Percentiles rank a stretch among this genome's conserved stretches.
Evolutionary conservation across 1,284 basidiomycete genomes (phyloP).

Genomic region (Leccinum discolor): DNA sequence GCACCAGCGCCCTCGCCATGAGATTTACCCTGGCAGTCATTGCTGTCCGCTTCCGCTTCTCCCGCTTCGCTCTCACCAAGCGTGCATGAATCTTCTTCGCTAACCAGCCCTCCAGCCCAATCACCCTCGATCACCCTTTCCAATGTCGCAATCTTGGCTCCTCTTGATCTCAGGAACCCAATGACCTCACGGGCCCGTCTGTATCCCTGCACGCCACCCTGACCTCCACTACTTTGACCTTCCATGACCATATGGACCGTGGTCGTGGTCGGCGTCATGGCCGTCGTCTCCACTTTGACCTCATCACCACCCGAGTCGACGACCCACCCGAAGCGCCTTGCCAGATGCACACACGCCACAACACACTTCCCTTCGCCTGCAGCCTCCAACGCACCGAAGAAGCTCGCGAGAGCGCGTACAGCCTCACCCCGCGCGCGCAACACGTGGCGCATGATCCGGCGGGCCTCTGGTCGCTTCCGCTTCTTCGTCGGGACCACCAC

Average conservation of each 20-base stretch:
- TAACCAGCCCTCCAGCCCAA: constrained; percentile 60
- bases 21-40: not conserved
- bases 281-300: constrained; percentile 16
- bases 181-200: constrained; percentile 64
- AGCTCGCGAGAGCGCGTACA: constrained; percentile 66
- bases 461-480: constrained; percentile 66
- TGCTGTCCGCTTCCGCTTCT: constrained; percentile 19
- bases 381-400: constrained; percentile 68
- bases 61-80: constrained; percentile 38
- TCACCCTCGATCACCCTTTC: constrained; percentile 50
- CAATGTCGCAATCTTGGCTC: constrained; percentile 63
- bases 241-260: not conserved
- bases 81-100: constrained; percentile 55
- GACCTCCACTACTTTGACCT: not conserved
- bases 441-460: constrained; percentile 84
- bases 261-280: not conserved
- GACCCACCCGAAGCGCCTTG: constrained; percentile 51
- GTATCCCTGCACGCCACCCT: constrained; percentile 48
- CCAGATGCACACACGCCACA: constrained; percentile 62
- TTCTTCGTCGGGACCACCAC: constrained; percentile 17
- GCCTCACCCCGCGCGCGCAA: constrained; percentile 80
- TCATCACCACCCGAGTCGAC: constrained; percentile 22
- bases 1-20: not conserved
- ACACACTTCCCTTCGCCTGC: constrained; percentile 47
- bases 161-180: constrained; percentile 58